phyloP scores from a whole-genome alignment of 257 asterid species.

The Ballota nigra region DNA sequence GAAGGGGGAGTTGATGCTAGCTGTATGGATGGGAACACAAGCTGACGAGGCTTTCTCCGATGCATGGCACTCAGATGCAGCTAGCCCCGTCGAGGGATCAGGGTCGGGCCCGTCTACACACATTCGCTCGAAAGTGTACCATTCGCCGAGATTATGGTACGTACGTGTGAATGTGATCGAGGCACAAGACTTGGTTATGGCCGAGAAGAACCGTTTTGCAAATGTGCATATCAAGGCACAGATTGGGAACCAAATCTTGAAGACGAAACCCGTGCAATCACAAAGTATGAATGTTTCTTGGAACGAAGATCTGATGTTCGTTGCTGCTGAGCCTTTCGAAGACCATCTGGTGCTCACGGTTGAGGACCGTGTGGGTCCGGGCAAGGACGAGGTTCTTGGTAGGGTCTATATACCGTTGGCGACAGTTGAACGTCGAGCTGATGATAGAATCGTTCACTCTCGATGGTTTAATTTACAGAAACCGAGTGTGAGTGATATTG shows the following conservation, averaged over 20 bases:
- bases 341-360: slow-evolving; percentile 67
- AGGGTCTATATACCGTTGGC: slow-evolving; percentile 56
- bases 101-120: slow-evolving; percentile 35
- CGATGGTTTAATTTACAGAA: slow-evolving; percentile 70
- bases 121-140: slow-evolving; percentile 85
- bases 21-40: slow-evolving; percentile 95
- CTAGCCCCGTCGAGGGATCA: slow-evolving; percentile 45
- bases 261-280: slow-evolving; percentile 58
- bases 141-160: slow-evolving; percentile 85
- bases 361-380: slow-evolving; percentile 72
- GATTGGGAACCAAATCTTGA: slow-evolving; percentile 69
- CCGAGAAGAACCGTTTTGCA: slow-evolving; percentile 56
- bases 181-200: slow-evolving; percentile 69
- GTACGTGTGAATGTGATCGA: slow-evolving; percentile 78
- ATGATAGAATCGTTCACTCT: slow-evolving; percentile 61
- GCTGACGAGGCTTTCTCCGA: slow-evolving; percentile 98
- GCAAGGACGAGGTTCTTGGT: slow-evolving; percentile 69
- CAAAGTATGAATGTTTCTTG: slow-evolving; percentile 55
- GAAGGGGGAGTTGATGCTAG: slow-evolving; percentile 82
- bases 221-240: slow-evolving; percentile 65
- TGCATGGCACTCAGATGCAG: slow-evolving; percentile 88
- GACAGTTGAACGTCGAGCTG: slow-evolving; percentile 61
- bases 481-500: slow-evolving; percentile 41
- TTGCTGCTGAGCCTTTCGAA: slow-evolving; percentile 92
- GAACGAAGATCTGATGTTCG: slow-evolving; percentile 92